Evolutionary conservation across 139 green algal species (phyloP).

Genomic region (Edaphochlamys debaryana): DNA sequence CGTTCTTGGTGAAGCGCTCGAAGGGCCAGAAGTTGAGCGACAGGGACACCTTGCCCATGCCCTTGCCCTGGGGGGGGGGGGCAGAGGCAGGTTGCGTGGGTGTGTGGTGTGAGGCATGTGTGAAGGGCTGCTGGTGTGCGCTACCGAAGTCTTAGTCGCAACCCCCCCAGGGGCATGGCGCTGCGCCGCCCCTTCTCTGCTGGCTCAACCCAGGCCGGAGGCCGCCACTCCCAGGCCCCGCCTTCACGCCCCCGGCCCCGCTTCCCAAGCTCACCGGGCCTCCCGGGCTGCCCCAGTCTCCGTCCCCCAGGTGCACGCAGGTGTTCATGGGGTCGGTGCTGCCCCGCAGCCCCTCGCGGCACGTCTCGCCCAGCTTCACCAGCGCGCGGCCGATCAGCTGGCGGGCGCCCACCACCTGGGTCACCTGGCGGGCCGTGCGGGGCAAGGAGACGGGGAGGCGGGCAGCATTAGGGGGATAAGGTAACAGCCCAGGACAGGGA

Average conservation of each 20-base stretch:
- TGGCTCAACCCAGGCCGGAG: no score
- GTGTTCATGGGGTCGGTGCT: neutral
- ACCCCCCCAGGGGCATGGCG: no score
- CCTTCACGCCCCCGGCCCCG: no score
- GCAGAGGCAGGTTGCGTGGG: neutral
- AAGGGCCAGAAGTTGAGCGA: constrained; percentile 43
- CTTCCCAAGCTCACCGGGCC: constrained; percentile 27
- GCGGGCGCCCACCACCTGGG: constrained; percentile 8
- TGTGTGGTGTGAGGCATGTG: no score
- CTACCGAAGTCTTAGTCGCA: no score
- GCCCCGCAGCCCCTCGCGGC: neutral
- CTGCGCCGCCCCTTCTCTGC: no score
- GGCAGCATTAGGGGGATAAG: no score
- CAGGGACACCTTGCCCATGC: constrained; percentile 44
- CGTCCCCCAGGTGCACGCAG: neutral
- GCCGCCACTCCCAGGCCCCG: no score
- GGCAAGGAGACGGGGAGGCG: no score
- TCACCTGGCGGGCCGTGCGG: constrained; percentile 18
- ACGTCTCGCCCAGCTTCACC: neutral
- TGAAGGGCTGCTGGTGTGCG: no score
- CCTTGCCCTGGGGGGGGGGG: constrained; percentile 32
- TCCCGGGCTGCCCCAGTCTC: constrained; percentile 27
- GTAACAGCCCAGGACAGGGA: no score
- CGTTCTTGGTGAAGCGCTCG: constrained; percentile 25
- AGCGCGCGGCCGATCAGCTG: constrained; percentile 15